A percentile compares a stretch with the other conserved stretches of the same genome.
Evolutionary conservation across 2,329 filamentous ascomycete genomes (phyloP).

Genomic region (Nannizziopsis arthrosporioides): DNA sequence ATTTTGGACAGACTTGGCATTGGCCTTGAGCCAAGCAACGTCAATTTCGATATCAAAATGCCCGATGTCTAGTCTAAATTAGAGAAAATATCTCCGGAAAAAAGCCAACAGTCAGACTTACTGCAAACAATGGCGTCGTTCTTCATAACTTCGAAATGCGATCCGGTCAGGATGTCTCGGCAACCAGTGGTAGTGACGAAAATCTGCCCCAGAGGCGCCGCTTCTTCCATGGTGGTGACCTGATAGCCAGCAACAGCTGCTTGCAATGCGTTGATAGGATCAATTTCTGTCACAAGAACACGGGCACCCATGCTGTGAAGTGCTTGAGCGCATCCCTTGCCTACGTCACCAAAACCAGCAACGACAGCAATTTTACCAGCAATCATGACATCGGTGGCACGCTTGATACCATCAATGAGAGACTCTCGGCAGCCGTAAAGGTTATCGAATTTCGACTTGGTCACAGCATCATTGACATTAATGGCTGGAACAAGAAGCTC

Average conservation of each 20-base stretch:
- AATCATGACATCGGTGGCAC: constrained; percentile 99
- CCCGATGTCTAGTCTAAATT: constrained; percentile 60
- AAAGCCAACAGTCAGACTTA: constrained; percentile 36
- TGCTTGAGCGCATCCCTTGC: constrained; percentile 94
- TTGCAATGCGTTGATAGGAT: constrained; percentile 99
- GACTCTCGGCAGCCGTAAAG: constrained; percentile 98
- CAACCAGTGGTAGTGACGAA: constrained; percentile 99
- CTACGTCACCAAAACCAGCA: constrained; percentile 96
- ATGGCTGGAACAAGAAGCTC: constrained; percentile 86
- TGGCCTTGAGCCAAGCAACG: constrained; percentile 98
- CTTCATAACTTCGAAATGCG: constrained; percentile 88
- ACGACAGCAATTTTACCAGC: constrained; percentile 97
- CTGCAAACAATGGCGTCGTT: constrained; percentile 99
- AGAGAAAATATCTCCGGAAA: background rate
- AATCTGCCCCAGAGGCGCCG: constrained; percentile 78
- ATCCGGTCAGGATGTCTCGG: constrained; percentile 87
- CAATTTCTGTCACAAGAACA: constrained; percentile 90
- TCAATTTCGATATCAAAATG: constrained; percentile 99
- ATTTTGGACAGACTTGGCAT: constrained; percentile 84
- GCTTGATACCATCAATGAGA: constrained; percentile 98
- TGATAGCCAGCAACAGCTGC: constrained; percentile 94
- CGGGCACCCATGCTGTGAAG: constrained; percentile 95
- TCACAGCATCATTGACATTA: constrained; percentile 99
- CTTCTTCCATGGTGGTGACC: constrained; percentile 97
- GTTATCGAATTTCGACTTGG: constrained; percentile 99